Evolutionary conservation across 1,284 basidiomycete genomes (phyloP), one percentile per base, ranked within the genome.

Genomic region (Ustilago lituana): DNA sequence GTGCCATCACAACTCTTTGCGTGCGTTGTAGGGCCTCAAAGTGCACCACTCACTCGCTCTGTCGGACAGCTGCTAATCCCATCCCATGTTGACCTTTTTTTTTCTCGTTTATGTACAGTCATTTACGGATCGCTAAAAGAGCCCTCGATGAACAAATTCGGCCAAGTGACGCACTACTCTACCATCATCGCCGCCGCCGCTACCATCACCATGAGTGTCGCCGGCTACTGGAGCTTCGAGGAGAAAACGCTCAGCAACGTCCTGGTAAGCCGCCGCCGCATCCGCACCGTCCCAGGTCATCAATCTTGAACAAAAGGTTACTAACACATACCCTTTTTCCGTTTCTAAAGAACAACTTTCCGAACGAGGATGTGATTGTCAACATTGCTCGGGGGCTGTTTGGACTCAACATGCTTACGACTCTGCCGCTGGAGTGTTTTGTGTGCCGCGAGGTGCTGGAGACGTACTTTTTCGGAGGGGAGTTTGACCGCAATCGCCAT

Each of bases 371-470:
- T 46, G 59, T 71, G 11, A 61, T 79, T 26, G 79, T 82, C 51
- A 81, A 98, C 81, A 86, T 98, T 51, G 95, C 95, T 6, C 87
- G 94, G 20, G 92, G 97, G 76, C 93, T 91, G 77, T 98, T 98
- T 78, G 95, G 95, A 5, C 83, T 95, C 62, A 98, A 98, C 84
- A 98, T 98, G 95, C 95, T 96, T 76, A 96, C 94, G 1, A 98
- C 95, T 0, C 87, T 94, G 17, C 93, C 93, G 0, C 85, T 97
- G 44, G 93, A 97, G 79, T 85, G 93, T 19, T 96, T 97, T 80
- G 93, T 97, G 14, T 96, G 94, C 78, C 87, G 93, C 84, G 93
- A 97, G 85, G 92, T 44, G 29, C 57, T 56, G 12, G 79, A 81
- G 45, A 79, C 76, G 20, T 70, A 79, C 64, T 80, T 72, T 31